Base-by-base conservation (phyloP, 495 filamentous ascomycete genomes). In the Lophium mytilinum region DNA sequence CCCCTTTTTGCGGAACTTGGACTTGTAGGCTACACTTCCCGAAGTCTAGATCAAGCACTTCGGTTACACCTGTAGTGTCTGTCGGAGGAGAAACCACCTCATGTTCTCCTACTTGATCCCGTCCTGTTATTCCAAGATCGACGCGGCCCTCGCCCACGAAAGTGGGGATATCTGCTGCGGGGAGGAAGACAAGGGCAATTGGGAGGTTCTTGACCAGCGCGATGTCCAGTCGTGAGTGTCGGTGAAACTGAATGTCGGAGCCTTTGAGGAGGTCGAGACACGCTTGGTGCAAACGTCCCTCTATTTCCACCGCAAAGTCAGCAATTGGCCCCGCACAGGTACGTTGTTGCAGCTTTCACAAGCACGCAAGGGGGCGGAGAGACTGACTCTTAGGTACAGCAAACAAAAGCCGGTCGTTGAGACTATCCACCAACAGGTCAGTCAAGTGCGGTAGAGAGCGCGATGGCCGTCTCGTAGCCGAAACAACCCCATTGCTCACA, bases 141-240 rank as follows among this genome's bases (percentile, higher is more conserved):
- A 97, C 93, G 50, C 86, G 82, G 33, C 93, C 93, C 69, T 96
- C 90, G 30, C 91, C 93, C 42, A 98, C 90, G 63, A 96, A 97
- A 52, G 88, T 92, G 24, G 93, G 94, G 67, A 98, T 98, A 70
- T 97, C 93, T 53, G 88, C 91, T 36, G 90, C 93, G 21, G 93
- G 93, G 37, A 98, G 89, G 79, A 98, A 98, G 72, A 98, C 82
- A 58, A 98, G 88, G 11, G 92, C 94, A 57, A 98, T 89, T 34
- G 88, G 89, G 35, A 91, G 82, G 74, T 97, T 97, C 76, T 93
- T 88, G 68, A 95, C 91, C 18, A 97, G 82, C 12, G 93, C 93
- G 71, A 97, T 96, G 72, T 98, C 93, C 58, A 95, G 86, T 49
- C 93, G 88, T 69, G 83, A 86, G 75, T 94, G 88, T 69, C 91